Evolutionary conservation across 1,139 yeast species (phyloP), one percentile per base, ranked within the genome.

Genomic region (Hansenula sp.): DNA sequence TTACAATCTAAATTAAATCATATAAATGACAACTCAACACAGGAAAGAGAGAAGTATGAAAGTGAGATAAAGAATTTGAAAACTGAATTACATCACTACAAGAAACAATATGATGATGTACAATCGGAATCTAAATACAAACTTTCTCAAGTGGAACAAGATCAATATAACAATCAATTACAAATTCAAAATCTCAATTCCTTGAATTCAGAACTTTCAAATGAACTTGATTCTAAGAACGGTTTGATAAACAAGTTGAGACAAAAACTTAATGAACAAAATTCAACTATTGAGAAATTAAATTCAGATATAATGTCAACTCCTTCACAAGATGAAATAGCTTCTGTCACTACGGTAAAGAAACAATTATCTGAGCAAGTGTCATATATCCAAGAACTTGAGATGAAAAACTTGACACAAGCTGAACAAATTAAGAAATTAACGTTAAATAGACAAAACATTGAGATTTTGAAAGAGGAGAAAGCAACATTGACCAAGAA

Each of bases 311-410:
- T 37, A 12, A 35, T 35, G 22, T 38, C 25, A n/a, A 35, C 30
- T 4, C 47, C 47, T 3, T 31, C 37, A 37, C 44, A 36, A 20
- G 46, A 36, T 9, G 48, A 44, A 4, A 41, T 43, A 17, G 39
- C 42, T 2, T 56, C 62, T 24, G 59, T 81, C 14, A 20, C 31
- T 10, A 56, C 60, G 20, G 57, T 82, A 24, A 75, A 78, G 50
- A 65, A 67, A 32, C 78, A 82, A 50, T 69, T 85, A 28, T 68
- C 75, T 27, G 81, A 68, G 42, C 76, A 84, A 43, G 66, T 78
- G 40, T 68, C 72, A 33, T 77, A 81, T 50, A 71, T 82, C 30
- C 68, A 72, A 37, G 73, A 77, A 37, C 59, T 82, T 32, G 84
- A 82, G 43, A 65, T 72, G 8, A 72, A 75, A 41, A 60, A 73